Base-by-base conservation (phyloP, 2,329 filamentous ascomycete genomes). In the Volutella citrinella region DNA sequence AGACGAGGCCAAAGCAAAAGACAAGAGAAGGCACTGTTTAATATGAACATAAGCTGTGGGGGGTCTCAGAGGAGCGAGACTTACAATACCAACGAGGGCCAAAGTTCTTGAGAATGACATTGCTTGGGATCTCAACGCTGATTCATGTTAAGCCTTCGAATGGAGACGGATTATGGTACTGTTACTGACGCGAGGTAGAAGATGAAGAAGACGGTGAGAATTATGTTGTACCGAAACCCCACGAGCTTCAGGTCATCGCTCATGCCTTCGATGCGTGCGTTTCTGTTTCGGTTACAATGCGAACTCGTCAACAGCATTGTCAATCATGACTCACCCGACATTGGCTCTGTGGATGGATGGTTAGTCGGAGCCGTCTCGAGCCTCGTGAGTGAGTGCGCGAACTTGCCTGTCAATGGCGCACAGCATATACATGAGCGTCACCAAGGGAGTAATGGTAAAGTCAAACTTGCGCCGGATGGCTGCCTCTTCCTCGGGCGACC, bases 121-220 rank as follows among this genome's bases (percentile, higher is more conserved):
- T 78, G 48, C 66, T 72, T 3, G 75, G 75, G 1, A 79, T 64
- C 49, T 78, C 74, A 38, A 77, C 61, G 18, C 71, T 56, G 32
- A n/a, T n/a, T n/a, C n/a, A n/a, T n/a, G n/a, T n/a, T n/a, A n/a
- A n/a, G n/a, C n/a, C n/a, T n/a, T n/a, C n/a, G n/a, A n/a, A n/a
- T n/a, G n/a, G n/a, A n/a, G n/a, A n/a, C n/a, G 21, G 15, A 16
- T 5, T 24, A 7, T 29, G 30, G 30, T 12, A 24, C 11, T 13
- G 10, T 29, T 13, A 29, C 33, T 10, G 23, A 36, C 33, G 27
- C 19, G 11, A 76, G 63, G 55, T 78, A 78, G 34, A 73, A 52
- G 40, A 78, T 69, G 57, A 76, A 78, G 60, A 78, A 78, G 38
- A 75, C 68, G 30, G 72, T 75, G 3, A 76, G 67, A 1, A 72